Evolutionary conservation across 202 grass and related monocot species (phyloP).

Genomic region (Carex sylvatica): DNA sequence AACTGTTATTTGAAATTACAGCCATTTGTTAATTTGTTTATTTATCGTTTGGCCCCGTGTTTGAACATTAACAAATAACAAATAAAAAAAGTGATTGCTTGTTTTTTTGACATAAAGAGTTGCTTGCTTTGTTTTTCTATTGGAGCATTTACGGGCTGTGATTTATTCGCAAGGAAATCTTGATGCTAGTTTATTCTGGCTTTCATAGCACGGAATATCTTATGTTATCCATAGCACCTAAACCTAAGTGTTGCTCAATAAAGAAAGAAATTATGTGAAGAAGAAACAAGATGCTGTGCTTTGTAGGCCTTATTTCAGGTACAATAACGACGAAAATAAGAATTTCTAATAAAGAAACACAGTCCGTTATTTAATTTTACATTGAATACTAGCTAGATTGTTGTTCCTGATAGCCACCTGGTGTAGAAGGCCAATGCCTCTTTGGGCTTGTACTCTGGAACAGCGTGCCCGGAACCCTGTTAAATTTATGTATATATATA

Average conservation of each 20-base stretch:
- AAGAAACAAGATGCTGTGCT: neutral
- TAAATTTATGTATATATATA: neutral
- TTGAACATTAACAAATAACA: neutral
- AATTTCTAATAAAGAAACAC: neutral
- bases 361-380: neutral
- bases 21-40: constrained; percentile 29
- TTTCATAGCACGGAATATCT: too few relatives aligned
- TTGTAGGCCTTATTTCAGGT: neutral
- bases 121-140: neutral
- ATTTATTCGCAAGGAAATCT: neutral
- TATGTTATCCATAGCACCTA: too few relatives aligned
- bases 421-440: constrained; percentile 70
- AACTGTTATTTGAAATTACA: constrained; percentile 20
- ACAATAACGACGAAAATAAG: neutral
- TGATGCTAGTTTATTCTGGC: neutral
- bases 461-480: constrained; percentile 68
- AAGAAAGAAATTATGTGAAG: too few relatives aligned
- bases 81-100: neutral
- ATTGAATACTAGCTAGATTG: constrained; percentile 37
- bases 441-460: constrained; percentile 87
- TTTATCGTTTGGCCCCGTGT: neutral
- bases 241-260: too few relatives aligned
- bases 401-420: constrained; percentile 46
- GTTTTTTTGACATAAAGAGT: neutral
- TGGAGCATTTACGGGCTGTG: neutral